Percentiles rank a stretch among this genome's conserved stretches.
Evolutionary conservation across 2,329 filamentous ascomycete species (phyloP).

Genomic region (Cordyceps pruinosa): DNA sequence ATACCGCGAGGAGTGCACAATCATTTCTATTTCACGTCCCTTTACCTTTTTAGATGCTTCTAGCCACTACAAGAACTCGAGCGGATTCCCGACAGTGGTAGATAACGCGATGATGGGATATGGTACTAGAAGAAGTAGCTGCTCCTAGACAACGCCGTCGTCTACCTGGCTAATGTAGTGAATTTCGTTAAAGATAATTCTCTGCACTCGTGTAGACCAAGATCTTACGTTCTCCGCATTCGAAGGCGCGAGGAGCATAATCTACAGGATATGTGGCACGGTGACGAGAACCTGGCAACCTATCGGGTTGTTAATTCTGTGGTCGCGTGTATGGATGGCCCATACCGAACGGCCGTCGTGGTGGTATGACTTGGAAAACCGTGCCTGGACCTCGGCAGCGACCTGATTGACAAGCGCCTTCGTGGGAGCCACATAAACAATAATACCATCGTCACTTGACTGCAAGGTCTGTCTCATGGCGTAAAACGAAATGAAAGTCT

Average conservation of each 20-base stretch:
- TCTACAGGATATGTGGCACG: conserved; percentile 71
- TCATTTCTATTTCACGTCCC: conserved; percentile 58
- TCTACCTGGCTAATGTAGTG: conserved; percentile 73
- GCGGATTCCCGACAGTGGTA: conserved; percentile 70
- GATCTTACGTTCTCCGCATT: conserved; percentile 49
- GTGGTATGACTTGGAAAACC: conserved; percentile 61
- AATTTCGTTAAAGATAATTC: conserved; percentile 78
- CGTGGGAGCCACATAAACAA: conserved; percentile 75
- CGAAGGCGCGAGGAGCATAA: conserved; percentile 61
- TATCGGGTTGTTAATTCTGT: conserved; percentile 64
- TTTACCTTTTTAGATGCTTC: conserved; percentile 54
- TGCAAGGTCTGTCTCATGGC: conserved; percentile 72
- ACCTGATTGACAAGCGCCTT: conserved; percentile 82
- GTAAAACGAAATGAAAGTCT: conserved; percentile 80
- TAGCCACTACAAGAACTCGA: conserved; percentile 64
- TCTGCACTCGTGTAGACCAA: conserved; percentile 62
- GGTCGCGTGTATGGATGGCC: conserved; percentile 72
- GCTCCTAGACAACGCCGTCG: conserved; percentile 73
- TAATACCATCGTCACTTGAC: conserved; percentile 58
- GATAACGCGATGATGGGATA: conserved; percentile 75
- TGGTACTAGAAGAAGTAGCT: conserved; percentile 64
- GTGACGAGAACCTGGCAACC: conserved; percentile 72
- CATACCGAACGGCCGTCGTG: conserved; percentile 62
- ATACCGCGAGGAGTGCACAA: conserved; percentile 62
- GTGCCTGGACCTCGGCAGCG: conserved; percentile 67